Conservation (phyloP, 192 early-diverging fungal genomes). For the Coemansia sp. region DNA sequence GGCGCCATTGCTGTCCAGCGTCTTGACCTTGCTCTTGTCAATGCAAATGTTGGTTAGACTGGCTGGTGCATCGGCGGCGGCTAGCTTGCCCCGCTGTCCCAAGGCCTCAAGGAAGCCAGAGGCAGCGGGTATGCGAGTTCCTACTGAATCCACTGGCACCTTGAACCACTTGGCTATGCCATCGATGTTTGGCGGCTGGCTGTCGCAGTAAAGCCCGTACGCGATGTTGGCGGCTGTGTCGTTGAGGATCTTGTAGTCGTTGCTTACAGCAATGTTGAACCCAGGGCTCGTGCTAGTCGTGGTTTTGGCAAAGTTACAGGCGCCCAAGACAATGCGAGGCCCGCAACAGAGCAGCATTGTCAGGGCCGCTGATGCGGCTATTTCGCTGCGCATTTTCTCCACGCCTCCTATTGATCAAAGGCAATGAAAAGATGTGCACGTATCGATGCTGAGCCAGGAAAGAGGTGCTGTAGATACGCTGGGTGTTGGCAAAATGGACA, state of each 20-base stretch:
- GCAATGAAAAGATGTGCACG: neutral
- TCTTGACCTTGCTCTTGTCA: conserved; percentile 21
- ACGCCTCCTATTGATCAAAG: neutral
- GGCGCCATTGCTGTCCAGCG: conserved; percentile 2
- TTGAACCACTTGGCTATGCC: conserved; percentile 49
- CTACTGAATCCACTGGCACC: conserved; percentile 38
- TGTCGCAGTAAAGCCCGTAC: conserved; percentile 50
- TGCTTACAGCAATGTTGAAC: conserved; percentile 41
- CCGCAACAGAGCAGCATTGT: neutral
- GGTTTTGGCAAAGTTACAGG: conserved; percentile 34
- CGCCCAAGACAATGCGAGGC: conserved; percentile 8
- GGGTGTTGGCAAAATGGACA: neutral
- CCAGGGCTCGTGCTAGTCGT: conserved; percentile 27
- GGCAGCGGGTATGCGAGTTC: conserved; percentile 26
- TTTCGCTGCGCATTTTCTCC: conserved; percentile 18
- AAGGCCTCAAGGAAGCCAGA: conserved; percentile 49
- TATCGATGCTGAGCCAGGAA: neutral
- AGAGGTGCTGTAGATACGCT: neutral
- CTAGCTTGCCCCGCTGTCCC: conserved; percentile 15
- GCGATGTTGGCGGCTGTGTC: conserved; percentile 24
- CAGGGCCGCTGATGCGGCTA: neutral
- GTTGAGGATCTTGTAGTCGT: conserved; percentile 50
- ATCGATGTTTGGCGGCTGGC: conserved; percentile 24
- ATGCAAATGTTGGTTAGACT: conserved; percentile 44
- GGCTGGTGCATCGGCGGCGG: conserved; percentile 14